A percentile compares a stretch with the other conserved stretches of the same genome.
Conservation (phyloP, 208 protist genomes). For the Leishmania turanica region DNA sequence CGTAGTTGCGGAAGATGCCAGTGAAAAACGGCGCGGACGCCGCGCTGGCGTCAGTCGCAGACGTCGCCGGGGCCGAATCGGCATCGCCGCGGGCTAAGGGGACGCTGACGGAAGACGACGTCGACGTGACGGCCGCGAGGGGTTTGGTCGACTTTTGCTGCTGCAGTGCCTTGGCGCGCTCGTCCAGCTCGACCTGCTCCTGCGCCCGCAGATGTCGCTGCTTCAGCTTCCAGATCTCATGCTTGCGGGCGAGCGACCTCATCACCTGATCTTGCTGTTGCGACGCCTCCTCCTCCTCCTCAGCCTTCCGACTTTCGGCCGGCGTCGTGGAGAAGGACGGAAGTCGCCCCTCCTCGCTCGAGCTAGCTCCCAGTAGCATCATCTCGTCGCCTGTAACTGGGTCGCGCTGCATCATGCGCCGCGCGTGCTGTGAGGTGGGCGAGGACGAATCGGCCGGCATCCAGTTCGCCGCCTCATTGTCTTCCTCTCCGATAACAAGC, state of each 20-base stretch:
- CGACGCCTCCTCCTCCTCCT: not conserved
- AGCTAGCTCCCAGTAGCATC: conserved; percentile 18
- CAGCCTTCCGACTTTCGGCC: conserved; percentile 6
- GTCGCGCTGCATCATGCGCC: conserved; percentile 25
- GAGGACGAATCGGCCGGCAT: conserved; percentile 26
- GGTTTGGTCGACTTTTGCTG: conserved; percentile 5
- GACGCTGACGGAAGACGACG: not conserved
- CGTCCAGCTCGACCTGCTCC: conserved; percentile 32
- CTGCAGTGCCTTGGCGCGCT: conserved; percentile 23
- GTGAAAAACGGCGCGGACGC: not conserved
- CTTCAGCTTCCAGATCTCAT: conserved; percentile 81
- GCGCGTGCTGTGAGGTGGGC: conserved; percentile 22
- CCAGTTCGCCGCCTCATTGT: conserved; percentile 45
- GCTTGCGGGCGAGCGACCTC: conserved; percentile 58
- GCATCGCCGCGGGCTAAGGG: not conserved
- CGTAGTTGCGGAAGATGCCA: not conserved
- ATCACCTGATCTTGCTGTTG: conserved; percentile 32
- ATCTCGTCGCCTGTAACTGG: conserved; percentile 24
- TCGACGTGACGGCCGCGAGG: not conserved
- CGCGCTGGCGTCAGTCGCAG: not conserved
- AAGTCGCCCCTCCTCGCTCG: conserved; percentile 15
- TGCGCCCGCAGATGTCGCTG: conserved; percentile 59
- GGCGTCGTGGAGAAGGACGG: conserved; percentile 6
- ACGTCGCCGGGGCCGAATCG: not conserved
- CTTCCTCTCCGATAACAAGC: conserved; percentile 73